Evolutionary conservation across 805 yeast species (phyloP).

Genomic region (Ogataea polymorpha): DNA sequence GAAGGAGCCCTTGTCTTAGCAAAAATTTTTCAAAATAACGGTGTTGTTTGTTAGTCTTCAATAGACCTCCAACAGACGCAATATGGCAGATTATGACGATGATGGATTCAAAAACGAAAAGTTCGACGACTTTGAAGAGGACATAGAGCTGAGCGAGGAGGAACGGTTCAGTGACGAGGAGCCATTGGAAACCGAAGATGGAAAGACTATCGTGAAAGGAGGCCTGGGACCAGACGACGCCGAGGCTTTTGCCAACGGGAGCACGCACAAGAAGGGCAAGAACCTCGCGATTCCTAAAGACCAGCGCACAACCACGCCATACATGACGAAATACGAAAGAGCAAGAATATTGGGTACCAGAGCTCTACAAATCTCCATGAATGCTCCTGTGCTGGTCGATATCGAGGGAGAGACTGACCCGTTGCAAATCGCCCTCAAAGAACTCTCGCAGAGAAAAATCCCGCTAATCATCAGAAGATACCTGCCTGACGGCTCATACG

Average conservation of each 20-base stretch:
- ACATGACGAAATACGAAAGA: slow-evolving; percentile 97
- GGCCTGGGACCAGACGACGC: slow-evolving; percentile 61
- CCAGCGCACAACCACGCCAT: slow-evolving; percentile 91
- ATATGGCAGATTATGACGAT: slow-evolving; percentile 58
- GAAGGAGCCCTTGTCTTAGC: slow-evolving; percentile 3
- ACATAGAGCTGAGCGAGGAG: slow-evolving; percentile 43
- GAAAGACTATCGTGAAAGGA: slow-evolving; percentile 68
- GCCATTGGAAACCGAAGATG: slow-evolving; percentile 57
- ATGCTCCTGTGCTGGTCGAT: slow-evolving; percentile 97
- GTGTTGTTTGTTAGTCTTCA: slow-evolving; percentile 5
- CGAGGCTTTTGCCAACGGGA: slow-evolving; percentile 28
- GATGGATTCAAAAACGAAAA: slow-evolving; percentile 55
- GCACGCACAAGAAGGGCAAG: slow-evolving; percentile 37
- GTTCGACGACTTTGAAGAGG: slow-evolving; percentile 81
- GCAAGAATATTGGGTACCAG: slow-evolving; percentile 97
- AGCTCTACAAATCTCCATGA: slow-evolving; percentile 95
- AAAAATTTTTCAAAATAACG: slow-evolving; percentile 6
- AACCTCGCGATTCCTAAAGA: slow-evolving; percentile 82
- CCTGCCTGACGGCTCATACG: slow-evolving; percentile 94
- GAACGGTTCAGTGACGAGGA: slow-evolving; percentile 43
- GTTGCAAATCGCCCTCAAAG: slow-evolving; percentile 95
- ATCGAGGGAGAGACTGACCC: slow-evolving; percentile 99
- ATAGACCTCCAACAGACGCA: slow-evolving; percentile 3
- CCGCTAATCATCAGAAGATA: slow-evolving; percentile 95
- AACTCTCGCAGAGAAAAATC: slow-evolving; percentile 87